Conservation (phyloP, 2,329 filamentous ascomycete species). For the Triangularia setosa region DNA sequence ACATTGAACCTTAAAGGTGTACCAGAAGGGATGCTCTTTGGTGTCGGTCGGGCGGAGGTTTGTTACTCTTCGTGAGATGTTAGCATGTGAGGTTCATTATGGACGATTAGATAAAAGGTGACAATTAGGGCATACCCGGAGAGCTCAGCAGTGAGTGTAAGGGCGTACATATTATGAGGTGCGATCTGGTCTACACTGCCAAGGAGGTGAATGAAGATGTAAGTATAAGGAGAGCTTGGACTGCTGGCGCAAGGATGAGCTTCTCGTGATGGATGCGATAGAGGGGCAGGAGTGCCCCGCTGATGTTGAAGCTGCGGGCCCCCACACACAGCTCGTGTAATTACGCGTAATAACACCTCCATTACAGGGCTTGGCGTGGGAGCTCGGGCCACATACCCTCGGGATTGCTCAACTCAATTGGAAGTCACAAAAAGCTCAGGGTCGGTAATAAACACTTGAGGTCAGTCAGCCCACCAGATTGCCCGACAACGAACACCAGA, state of each 20-base stretch:
- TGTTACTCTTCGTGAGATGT: slow-evolving; percentile 63
- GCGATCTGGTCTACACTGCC: background rate
- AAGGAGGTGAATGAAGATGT: background rate
- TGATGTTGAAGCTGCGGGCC: background rate
- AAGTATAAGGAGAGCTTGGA: background rate
- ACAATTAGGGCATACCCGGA: slow-evolving; percentile 50
- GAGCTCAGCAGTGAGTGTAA: slow-evolving; percentile 65
- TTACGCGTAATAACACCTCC: background rate
- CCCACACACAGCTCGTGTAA: background rate
- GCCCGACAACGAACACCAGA: background rate
- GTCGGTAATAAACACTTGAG: no score
- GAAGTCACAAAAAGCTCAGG: background rate
- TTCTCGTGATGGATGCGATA: background rate
- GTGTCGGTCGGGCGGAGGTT: slow-evolving; percentile 83
- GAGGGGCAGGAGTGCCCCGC: background rate
- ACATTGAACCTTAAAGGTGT: slow-evolving; percentile 97
- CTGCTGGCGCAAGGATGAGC: background rate
- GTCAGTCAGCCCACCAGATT: background rate
- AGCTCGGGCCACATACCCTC: background rate
- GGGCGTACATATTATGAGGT: slow-evolving; percentile 54
- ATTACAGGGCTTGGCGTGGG: background rate
- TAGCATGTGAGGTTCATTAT: background rate
- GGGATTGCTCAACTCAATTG: background rate
- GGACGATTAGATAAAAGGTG: background rate
- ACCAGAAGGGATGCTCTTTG: slow-evolving; percentile 81